These are phyloP conservation scores for Epithele typhae DNA, from an alignment of 768 basidiomycete genomes.

Conservation along the genomic window DNA sequence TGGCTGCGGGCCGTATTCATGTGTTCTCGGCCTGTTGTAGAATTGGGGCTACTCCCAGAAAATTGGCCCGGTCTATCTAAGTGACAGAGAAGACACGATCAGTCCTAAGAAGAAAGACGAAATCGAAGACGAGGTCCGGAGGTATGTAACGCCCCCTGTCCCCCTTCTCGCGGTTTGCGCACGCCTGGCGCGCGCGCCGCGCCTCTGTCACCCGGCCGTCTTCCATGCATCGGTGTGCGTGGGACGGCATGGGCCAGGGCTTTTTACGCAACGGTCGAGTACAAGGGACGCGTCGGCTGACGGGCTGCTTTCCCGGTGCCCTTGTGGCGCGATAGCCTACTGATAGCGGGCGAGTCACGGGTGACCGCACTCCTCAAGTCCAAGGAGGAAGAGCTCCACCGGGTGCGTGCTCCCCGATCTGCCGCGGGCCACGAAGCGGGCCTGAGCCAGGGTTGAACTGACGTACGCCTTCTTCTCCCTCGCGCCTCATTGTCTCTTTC, in stretches of 20 bases:
- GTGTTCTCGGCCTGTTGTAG: conserved; percentile 29
- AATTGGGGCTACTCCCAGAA: conserved; percentile 75
- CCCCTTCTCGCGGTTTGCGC: conserved; percentile 9
- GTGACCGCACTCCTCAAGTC: conserved; percentile 36
- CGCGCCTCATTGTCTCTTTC: not conserved
- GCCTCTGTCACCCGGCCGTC: not conserved
- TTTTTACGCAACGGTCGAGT: not conserved
- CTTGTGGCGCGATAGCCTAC: conserved; percentile 38
- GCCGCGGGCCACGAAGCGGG: not conserved
- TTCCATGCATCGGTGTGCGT: conserved; percentile 1
- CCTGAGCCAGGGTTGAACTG: not conserved
- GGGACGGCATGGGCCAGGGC: not conserved
- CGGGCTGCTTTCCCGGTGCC: not conserved
- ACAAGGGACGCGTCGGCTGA: conserved; percentile 8
- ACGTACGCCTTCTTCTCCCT: not conserved
- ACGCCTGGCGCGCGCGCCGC: not conserved
- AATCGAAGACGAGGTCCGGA: conserved; percentile 85
- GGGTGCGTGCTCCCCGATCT: conserved; percentile 28
- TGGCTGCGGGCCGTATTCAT: conserved; percentile 1
- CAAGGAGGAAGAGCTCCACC: conserved; percentile 44
- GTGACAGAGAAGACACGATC: conserved; percentile 62
- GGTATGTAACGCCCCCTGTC: conserved; percentile 58
- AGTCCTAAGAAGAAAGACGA: conserved; percentile 75
- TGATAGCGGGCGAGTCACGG: conserved; percentile 39
- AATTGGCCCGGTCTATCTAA: conserved; percentile 81